Conservation (phyloP, 2,329 filamentous ascomycete genomes). For the Alternaria atra region DNA sequence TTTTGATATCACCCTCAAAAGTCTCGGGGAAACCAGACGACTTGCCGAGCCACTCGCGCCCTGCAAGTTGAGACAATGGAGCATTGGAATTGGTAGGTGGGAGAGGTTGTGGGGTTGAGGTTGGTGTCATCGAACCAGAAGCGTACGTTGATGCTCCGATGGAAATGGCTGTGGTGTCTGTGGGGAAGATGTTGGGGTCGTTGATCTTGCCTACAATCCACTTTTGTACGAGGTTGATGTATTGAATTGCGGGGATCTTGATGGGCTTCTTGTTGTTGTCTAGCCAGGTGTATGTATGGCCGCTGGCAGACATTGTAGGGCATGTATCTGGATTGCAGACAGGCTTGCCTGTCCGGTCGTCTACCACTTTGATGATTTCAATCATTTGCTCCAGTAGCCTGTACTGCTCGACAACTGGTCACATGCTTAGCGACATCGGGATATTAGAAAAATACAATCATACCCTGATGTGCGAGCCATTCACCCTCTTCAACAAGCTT, state of each 20-base stretch:
- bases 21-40: conserved; percentile 72
- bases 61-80: conserved; percentile 70
- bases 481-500: conserved; percentile 94
- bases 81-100: conserved; percentile 58
- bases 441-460: conserved; percentile 52
- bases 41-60: conserved; percentile 86
- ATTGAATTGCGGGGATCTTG: conserved; percentile 90
- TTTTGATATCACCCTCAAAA: conserved; percentile 78
- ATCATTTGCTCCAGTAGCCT: conserved; percentile 89
- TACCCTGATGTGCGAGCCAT: conserved; percentile 96
- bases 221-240: conserved; percentile 94
- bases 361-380: conserved; percentile 84
- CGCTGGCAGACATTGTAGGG: conserved; percentile 92
- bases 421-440: conserved; percentile 34
- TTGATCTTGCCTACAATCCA: conserved; percentile 98
- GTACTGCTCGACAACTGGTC: conserved; percentile 87
- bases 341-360: conserved; percentile 74
- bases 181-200: conserved; percentile 89
- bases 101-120: conserved; percentile 54
- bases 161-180: conserved; percentile 76
- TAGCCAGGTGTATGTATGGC: conserved; percentile 96
- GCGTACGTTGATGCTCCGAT: conserved; percentile 68
- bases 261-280: conserved; percentile 87
- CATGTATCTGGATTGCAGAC: conserved; percentile 87
- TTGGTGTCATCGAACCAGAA: conserved; percentile 61